Conservation (phyloP, 345 rosid species). For the Aquilaria yunnanensis region DNA sequence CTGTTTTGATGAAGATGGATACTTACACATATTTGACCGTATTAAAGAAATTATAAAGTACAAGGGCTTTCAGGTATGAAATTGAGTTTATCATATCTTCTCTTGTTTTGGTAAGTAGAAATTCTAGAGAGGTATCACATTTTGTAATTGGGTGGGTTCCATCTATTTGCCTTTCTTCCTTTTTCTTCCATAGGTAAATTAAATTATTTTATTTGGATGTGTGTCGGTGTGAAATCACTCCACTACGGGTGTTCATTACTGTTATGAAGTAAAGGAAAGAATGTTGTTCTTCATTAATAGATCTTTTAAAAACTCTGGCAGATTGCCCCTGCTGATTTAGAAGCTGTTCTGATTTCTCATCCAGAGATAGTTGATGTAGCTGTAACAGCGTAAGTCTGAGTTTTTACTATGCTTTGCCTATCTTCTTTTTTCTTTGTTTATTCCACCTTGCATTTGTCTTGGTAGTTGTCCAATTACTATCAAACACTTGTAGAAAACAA, state of each 20-base stretch:
- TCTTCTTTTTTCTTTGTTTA: background rate
- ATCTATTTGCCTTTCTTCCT: background rate
- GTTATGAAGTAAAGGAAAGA: no score
- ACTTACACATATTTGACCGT: slow-evolving; percentile 55
- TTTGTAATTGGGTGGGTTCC: no score
- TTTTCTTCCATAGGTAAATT: no score
- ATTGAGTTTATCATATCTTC: background rate
- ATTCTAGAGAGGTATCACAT: no score
- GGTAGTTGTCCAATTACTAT: no score
- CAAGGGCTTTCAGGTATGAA: slow-evolving; percentile 79
- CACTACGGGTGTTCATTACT: no score
- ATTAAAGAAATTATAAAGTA: slow-evolving; percentile 81
- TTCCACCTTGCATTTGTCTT: no score
- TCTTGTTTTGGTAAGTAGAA: background rate
- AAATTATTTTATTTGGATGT: background rate
- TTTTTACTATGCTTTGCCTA: background rate
- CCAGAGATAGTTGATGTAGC: slow-evolving; percentile 74
- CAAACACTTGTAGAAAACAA: background rate
- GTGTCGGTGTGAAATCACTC: background rate
- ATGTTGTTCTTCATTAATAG: no score
- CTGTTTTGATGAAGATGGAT: slow-evolving; percentile 73
- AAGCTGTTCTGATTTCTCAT: slow-evolving; percentile 59
- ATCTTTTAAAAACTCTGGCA: slow-evolving; percentile 14
- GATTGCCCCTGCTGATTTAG: slow-evolving; percentile 94
- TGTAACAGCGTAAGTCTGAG: slow-evolving; percentile 50